phyloP scores from a whole-genome alignment of 164 flowering plant species.

The Kingdonia uniflora region DNA sequence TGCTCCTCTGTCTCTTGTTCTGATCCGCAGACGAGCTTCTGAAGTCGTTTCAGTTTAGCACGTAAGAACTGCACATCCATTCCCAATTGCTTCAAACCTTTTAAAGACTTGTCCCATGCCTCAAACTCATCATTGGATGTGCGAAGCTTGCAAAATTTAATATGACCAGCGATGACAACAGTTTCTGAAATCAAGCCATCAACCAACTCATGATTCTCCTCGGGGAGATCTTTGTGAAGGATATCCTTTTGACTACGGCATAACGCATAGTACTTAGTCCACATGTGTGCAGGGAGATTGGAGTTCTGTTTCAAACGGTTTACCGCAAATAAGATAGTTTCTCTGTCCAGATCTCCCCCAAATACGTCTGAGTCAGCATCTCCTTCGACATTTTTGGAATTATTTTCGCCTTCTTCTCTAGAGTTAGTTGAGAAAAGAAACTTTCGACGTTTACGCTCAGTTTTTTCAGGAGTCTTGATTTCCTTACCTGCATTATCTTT shows the following conservation, averaged over 20 bases:
- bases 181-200: conserved; percentile 27
- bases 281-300: conserved; percentile 18
- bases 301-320: conserved; percentile 24
- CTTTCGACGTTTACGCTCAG: not conserved
- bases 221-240: conserved; percentile 25
- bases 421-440: not conserved
- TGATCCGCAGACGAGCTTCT: not conserved
- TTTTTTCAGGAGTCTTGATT: not conserved
- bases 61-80: conserved; percentile 40
- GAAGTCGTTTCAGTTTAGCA: not conserved
- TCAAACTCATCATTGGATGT: conserved; percentile 20
- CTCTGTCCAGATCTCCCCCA: conserved; percentile 9
- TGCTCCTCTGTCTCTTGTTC: not conserved
- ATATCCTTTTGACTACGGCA: conserved; percentile 26
- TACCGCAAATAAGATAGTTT: conserved; percentile 21
- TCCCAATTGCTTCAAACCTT: conserved; percentile 38
- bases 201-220: conserved; percentile 18
- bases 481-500: not conserved
- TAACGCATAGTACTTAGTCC: conserved; percentile 25
- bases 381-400: conserved; percentile 12
- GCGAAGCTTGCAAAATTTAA: conserved; percentile 22
- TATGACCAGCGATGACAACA: conserved; percentile 26
- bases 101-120: conserved; percentile 33
- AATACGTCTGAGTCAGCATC: conserved; percentile 19
- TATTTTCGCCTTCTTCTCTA: not conserved